Evolutionary conservation across 2,329 filamentous ascomycete species (phyloP).

Genomic region (Triangularia verruculosa): DNA sequence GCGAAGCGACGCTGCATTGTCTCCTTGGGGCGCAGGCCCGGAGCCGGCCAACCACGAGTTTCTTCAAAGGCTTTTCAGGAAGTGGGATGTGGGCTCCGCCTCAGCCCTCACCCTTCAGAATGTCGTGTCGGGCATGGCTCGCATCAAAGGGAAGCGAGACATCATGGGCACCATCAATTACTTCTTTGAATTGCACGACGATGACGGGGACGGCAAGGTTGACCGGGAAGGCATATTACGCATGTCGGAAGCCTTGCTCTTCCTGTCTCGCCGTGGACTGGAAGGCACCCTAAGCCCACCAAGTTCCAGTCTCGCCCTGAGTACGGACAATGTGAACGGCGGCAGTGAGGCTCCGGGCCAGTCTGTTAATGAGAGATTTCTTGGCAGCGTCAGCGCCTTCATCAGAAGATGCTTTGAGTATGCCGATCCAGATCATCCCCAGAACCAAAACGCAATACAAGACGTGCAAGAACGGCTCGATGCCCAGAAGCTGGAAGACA

Average conservation of each 20-base stretch:
- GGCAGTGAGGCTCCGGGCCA: slow-evolving; percentile 44
- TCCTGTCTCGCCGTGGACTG: slow-evolving; percentile 84
- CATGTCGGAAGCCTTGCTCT: slow-evolving; percentile 91
- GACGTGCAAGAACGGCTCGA: slow-evolving; percentile 21
- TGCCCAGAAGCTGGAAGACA: slow-evolving; percentile 32
- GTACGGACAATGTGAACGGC: slow-evolving; percentile 34
- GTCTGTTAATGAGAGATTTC: slow-evolving; percentile 79
- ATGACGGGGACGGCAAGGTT: slow-evolving; percentile 84
- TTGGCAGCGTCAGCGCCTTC: slow-evolving; percentile 91
- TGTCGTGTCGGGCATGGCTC: slow-evolving; percentile 84
- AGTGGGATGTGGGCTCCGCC: slow-evolving; percentile 79
- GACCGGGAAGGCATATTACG: slow-evolving; percentile 92
- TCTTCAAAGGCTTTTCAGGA: slow-evolving; percentile 78
- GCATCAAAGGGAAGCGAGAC: slow-evolving; percentile 88
- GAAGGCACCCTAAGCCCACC: slow-evolving; percentile 70
- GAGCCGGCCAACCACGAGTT: slow-evolving; percentile 92
- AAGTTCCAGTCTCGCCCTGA: slow-evolving; percentile 54
- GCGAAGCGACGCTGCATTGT: slow-evolving; percentile 42
- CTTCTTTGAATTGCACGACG: slow-evolving; percentile 97
- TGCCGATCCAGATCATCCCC: slow-evolving; percentile 82
- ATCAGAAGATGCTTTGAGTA: slow-evolving; percentile 97
- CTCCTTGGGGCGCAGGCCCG: slow-evolving; percentile 55
- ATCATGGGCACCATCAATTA: slow-evolving; percentile 98
- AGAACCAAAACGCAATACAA: slow-evolving; percentile 46
- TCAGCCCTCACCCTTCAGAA: slow-evolving; percentile 84